These are phyloP conservation scores for Trichoderma sp. DNA, from an alignment of 2,329 filamentous ascomycete species.

Conservation along the genomic window DNA sequence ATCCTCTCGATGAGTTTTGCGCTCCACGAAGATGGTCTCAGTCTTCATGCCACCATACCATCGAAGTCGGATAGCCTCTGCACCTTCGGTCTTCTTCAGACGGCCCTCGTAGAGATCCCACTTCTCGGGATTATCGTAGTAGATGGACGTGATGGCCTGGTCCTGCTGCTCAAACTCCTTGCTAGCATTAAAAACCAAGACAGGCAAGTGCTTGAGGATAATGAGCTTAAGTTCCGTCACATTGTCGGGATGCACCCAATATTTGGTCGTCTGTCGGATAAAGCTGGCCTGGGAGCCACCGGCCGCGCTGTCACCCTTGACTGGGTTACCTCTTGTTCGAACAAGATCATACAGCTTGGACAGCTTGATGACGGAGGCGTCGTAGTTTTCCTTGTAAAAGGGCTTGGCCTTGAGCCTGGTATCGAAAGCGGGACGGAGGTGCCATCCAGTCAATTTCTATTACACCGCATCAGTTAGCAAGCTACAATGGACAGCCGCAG, in stretches of 20 bases:
- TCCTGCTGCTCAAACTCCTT: slow-evolving; percentile 93
- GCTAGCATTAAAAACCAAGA: slow-evolving; percentile 93
- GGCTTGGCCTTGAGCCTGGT: slow-evolving; percentile 91
- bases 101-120: slow-evolving; percentile 95
- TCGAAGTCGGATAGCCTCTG: slow-evolving; percentile 89
- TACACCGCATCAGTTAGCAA: slow-evolving; percentile 25
- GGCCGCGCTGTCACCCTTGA: slow-evolving; percentile 86
- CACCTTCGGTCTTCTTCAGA: slow-evolving; percentile 95
- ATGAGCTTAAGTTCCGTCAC: slow-evolving; percentile 98
- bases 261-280: slow-evolving; percentile 95
- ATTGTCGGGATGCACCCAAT: slow-evolving; percentile 98
- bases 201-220: slow-evolving; percentile 93
- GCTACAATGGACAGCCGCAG: background rate
- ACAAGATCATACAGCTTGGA: slow-evolving; percentile 95
- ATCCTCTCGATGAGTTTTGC: slow-evolving; percentile 97
- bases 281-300: slow-evolving; percentile 94
- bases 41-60: slow-evolving; percentile 98
- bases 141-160: slow-evolving; percentile 95
- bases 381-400: slow-evolving; percentile 99
- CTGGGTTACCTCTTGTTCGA: slow-evolving; percentile 85
- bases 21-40: slow-evolving; percentile 93
- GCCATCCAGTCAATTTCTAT: slow-evolving; percentile 91
- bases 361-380: slow-evolving; percentile 89
- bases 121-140: slow-evolving; percentile 91
- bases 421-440: slow-evolving; percentile 93